Evolutionary conservation across 306 rosid species (phyloP).

Genomic region (Phaseolus lunatus): DNA sequence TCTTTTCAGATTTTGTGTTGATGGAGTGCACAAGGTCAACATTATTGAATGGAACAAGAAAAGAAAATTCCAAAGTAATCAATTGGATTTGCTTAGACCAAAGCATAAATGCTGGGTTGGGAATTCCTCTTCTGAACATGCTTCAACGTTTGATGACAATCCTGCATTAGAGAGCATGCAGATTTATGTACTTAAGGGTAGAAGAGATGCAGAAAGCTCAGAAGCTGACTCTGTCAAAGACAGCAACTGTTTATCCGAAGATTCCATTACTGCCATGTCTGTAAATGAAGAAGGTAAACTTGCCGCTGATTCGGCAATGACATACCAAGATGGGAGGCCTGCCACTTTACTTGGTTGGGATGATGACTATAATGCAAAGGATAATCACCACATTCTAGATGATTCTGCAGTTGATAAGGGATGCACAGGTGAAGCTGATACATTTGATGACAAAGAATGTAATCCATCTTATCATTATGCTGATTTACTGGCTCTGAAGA

Average conservation of each 20-base stretch:
- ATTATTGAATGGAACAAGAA: constrained; percentile 56
- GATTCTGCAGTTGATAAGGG: constrained; percentile 38
- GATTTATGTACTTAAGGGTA: constrained; percentile 18
- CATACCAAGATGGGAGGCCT: constrained; percentile 33
- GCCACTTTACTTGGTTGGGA: constrained; percentile 38
- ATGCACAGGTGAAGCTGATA: constrained; percentile 34
- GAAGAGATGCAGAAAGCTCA: constrained; percentile 33
- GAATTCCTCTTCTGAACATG: constrained; percentile 39
- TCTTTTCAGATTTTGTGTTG: constrained; percentile 47
- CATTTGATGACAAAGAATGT: constrained; percentile 32
- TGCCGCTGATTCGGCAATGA: constrained; percentile 31
- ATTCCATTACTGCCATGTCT: constrained; percentile 58
- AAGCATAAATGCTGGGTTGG: constrained; percentile 63
- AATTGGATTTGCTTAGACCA: constrained; percentile 59
- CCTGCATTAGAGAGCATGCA: constrained; percentile 40
- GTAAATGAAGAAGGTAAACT: constrained; percentile 45
- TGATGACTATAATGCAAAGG: neutral
- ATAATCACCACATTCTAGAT: constrained; percentile 18
- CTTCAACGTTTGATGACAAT: constrained; percentile 39
- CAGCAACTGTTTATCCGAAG: constrained; percentile 58
- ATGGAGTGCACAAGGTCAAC: constrained; percentile 23
- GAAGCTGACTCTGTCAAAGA: constrained; percentile 56
- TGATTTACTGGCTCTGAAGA: constrained; percentile 43
- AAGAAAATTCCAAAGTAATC: constrained; percentile 64
- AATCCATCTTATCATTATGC: constrained; percentile 15